A percentile compares a stretch with the other conserved stretches of the same genome.
These are phyloP conservation scores for Protomyces lactucae-debilis DNA, from an alignment of 1,139 yeast genomes.

Conservation along the genomic window DNA sequence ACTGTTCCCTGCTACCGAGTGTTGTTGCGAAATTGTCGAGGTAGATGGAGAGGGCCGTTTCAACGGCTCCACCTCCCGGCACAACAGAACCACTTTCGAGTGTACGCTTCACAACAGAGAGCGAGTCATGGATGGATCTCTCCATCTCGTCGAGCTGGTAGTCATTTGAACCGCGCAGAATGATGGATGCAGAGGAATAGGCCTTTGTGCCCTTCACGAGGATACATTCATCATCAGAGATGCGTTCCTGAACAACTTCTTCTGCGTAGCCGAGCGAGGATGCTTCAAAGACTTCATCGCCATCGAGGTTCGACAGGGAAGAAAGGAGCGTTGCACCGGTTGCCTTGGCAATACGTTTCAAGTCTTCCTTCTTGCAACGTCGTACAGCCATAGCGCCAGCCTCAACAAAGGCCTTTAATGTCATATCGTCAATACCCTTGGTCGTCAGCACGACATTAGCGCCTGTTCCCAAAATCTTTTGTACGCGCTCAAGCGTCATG, in stretches of 20 bases:
- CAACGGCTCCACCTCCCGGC: conserved; percentile 99
- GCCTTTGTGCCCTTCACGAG: conserved; percentile 89
- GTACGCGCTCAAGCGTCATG: conserved; percentile 79
- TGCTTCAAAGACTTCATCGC: conserved; percentile 93
- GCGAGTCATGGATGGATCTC: conserved; percentile 88
- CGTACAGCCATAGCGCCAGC: conserved; percentile 97
- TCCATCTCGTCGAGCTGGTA: conserved; percentile 98
- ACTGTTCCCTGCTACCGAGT: conserved; percentile 90
- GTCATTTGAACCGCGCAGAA: conserved; percentile 90
- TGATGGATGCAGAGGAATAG: conserved; percentile 86
- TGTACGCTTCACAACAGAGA: conserved; percentile 92
- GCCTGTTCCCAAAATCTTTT: conserved; percentile 82
- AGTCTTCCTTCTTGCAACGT: conserved; percentile 94
- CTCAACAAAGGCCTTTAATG: conserved; percentile 92
- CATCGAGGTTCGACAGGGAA: conserved; percentile 88
- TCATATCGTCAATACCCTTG: conserved; percentile 95
- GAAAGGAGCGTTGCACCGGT: conserved; percentile 91
- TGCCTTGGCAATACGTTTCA: conserved; percentile 94
- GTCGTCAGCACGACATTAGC: conserved; percentile 96
- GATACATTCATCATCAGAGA: conserved; percentile 96
- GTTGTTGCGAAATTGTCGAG: conserved; percentile 97
- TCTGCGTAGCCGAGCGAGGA: conserved; percentile 85
- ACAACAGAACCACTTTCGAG: conserved; percentile 91
- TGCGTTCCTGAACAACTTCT: conserved; percentile 83
- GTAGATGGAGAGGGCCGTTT: conserved; percentile 88